A percentile compares a stretch with the other conserved stretches of the same genome.
phyloP scores from a whole-genome alignment of 148 eudicot species.

The Rhododendron simsii region DNA sequence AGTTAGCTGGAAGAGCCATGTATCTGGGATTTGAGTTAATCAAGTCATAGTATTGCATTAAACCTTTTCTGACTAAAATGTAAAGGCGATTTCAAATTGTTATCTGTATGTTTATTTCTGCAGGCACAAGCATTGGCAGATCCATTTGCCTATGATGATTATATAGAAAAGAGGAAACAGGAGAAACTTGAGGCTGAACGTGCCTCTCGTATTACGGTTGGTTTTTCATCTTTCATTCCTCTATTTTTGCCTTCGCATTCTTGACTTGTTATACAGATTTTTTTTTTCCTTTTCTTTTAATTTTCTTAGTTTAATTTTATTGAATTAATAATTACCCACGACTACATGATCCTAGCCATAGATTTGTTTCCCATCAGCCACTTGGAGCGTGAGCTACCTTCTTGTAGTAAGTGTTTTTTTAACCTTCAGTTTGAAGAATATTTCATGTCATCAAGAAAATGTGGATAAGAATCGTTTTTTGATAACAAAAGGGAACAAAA shows the following conservation, averaged over 20 bases:
- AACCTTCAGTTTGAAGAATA: neutral
- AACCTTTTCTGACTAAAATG: neutral
- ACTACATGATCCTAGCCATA: neutral
- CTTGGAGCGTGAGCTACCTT: neutral
- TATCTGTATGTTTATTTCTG: slow-evolving; percentile 5
- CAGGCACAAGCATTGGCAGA: slow-evolving; percentile 72
- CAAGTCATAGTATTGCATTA: neutral
- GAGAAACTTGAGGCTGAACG: slow-evolving; percentile 49
- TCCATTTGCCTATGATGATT: slow-evolving; percentile 73
- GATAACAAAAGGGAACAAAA: neutral
- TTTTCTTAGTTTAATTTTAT: no score
- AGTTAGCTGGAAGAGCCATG: neutral
- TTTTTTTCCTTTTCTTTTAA: neutral
- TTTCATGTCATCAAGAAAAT: neutral
- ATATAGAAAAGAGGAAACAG: slow-evolving; percentile 57
- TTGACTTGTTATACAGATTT: neutral
- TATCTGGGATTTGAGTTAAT: neutral
- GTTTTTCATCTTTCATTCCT: neutral
- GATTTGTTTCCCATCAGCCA: neutral
- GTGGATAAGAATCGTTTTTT: neutral
- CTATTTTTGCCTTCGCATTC: neutral
- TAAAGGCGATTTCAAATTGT: neutral
- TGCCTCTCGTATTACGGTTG: slow-evolving; percentile 66
- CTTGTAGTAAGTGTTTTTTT: neutral
- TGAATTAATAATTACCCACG: neutral